These are phyloP conservation scores for Inga laurina DNA, from an alignment of 306 rosid species.

Conservation along the genomic window DNA sequence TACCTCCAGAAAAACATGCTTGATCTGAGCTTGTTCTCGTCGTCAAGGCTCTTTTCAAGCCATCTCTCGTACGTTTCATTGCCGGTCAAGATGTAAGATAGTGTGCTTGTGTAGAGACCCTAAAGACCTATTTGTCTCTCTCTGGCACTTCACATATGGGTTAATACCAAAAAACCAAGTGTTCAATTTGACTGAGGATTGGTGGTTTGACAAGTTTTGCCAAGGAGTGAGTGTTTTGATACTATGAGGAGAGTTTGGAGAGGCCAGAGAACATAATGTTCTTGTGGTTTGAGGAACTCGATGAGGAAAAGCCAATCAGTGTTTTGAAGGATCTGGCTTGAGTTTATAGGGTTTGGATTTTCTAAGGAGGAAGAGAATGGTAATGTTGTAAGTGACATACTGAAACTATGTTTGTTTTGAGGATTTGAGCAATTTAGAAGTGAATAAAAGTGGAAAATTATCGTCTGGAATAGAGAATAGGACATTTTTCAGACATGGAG, in stretches of 20 bases:
- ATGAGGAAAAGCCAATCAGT: neutral
- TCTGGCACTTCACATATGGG: conserved; percentile 43
- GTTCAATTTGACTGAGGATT: conserved; percentile 18
- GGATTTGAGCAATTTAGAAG: neutral
- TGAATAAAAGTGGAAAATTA: neutral
- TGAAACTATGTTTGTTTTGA: neutral
- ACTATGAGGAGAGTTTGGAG: neutral
- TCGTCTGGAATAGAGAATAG: neutral
- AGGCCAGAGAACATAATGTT: neutral
- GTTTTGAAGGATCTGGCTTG: neutral
- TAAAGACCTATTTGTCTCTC: conserved; percentile 42
- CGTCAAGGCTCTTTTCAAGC: conserved; percentile 19
- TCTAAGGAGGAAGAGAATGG: neutral
- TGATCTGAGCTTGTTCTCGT: conserved; percentile 10
- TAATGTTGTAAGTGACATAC: neutral
- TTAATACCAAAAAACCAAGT: conserved; percentile 8
- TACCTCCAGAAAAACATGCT: conserved; percentile 9
- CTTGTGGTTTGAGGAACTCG: neutral
- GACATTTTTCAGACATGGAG: neutral
- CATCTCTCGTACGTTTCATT: neutral
- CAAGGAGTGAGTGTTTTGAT: conserved; percentile 10
- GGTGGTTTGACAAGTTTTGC: conserved; percentile 15
- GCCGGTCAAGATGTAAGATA: conserved; percentile 36
- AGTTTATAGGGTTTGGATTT: neutral
- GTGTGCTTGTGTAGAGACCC: conserved; percentile 45